Conservation (phyloP, 352 stramenopile genomes). For the Globisporangium irregulare region DNA sequence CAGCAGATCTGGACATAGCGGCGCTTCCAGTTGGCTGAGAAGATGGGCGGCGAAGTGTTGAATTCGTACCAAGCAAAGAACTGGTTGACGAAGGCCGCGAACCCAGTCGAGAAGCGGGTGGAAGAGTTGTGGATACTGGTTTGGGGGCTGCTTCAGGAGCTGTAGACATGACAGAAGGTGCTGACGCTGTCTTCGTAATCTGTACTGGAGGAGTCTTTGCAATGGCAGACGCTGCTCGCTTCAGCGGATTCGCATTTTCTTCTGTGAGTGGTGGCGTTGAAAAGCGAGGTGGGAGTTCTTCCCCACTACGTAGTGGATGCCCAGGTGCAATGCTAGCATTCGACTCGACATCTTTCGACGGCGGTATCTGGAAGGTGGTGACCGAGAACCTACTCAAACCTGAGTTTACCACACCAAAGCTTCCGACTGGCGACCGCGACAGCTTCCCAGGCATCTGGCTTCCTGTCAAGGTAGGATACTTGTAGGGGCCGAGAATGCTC, state of each 20-base stretch:
- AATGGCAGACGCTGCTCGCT: conserved; percentile 29
- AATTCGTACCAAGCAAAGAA: conserved; percentile 5
- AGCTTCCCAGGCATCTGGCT: neutral
- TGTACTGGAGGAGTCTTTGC: conserved; percentile 26
- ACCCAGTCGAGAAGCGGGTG: conserved; percentile 14
- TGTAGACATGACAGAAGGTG: conserved; percentile 3
- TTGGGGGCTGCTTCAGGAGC: neutral
- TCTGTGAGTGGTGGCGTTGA: conserved; percentile 13
- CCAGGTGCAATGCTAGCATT: neutral
- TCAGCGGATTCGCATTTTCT: conserved; percentile 25
- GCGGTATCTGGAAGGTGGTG: conserved; percentile 2
- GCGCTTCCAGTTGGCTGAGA: neutral
- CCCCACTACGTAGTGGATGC: neutral
- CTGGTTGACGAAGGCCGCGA: conserved; percentile 7
- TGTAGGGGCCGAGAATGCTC: conserved; percentile 27
- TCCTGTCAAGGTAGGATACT: conserved; percentile 24
- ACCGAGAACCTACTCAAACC: conserved; percentile 7
- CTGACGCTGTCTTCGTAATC: conserved; percentile 5
- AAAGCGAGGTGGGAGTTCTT: conserved; percentile 1
- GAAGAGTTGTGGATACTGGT: neutral
- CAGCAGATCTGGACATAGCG: neutral
- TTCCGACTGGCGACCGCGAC: conserved; percentile 17
- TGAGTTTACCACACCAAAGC: conserved; percentile 3
- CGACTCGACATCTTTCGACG: neutral
- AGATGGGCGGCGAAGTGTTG: conserved; percentile 12